A percentile compares a stretch with the other conserved stretches of the same genome.
Evolutionary conservation across 345 rosid species (phyloP).

Genomic region (Pugionium dolabratum): DNA sequence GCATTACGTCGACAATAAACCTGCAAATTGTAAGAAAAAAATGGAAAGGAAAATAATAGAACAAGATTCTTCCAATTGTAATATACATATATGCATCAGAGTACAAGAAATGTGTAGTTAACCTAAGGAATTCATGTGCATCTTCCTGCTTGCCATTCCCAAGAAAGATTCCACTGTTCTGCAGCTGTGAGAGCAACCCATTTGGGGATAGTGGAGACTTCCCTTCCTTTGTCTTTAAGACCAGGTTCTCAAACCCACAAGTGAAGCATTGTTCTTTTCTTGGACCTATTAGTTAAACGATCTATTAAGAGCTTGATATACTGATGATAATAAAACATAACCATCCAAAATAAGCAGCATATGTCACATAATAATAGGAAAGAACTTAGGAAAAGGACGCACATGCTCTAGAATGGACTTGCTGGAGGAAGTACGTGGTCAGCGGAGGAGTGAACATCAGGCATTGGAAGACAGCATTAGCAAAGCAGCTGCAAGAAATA

Average conservation of each 20-base stretch:
- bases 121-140: slow-evolving; percentile 99
- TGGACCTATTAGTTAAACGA: slow-evolving; percentile 53
- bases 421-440: slow-evolving; percentile 83
- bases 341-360: slow-evolving; percentile 23
- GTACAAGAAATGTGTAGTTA: slow-evolving; percentile 20
- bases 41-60: slow-evolving; percentile 6
- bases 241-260: slow-evolving; percentile 78
- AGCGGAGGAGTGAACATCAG: slow-evolving; percentile 90
- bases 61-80: slow-evolving; percentile 10
- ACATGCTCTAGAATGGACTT: slow-evolving; percentile 81
- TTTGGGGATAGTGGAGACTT: slow-evolving; percentile 72
- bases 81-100: slow-evolving; percentile 11
- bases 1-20: slow-evolving; percentile 88
- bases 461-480: slow-evolving; percentile 92
- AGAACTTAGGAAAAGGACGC: slow-evolving; percentile 38
- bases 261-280: slow-evolving; percentile 83
- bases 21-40: slow-evolving; percentile 45
- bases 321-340: slow-evolving; percentile 8
- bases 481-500: slow-evolving; percentile 84
- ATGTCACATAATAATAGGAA: slow-evolving; percentile 13
- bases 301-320: slow-evolving; percentile 17
- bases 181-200: slow-evolving; percentile 70
- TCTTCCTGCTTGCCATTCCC: slow-evolving; percentile 93
- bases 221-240: slow-evolving; percentile 71
- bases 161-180: slow-evolving; percentile 68